Percentiles rank a stretch among this genome's conserved stretches.
Conservation (phyloP, 23 red algal species). For the Gracilaria domingensis region DNA sequence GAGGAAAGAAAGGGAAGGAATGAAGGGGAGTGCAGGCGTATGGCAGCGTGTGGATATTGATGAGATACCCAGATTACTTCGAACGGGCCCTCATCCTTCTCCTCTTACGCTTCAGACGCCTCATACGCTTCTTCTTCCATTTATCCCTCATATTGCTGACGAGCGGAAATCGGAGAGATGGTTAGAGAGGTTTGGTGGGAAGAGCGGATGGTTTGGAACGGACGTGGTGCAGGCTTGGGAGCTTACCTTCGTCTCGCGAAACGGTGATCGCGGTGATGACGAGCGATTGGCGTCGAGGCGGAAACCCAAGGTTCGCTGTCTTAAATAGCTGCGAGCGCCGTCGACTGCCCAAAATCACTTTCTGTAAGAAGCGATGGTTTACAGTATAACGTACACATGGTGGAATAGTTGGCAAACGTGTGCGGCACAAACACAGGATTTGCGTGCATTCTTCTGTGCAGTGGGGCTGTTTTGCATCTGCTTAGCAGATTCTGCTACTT, state of each 20-base stretch:
- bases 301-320: neutral
- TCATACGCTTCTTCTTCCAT: conserved; percentile 92
- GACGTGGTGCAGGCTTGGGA: neutral
- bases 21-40: neutral
- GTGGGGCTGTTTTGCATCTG: too few species aligned
- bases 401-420: too few species aligned
- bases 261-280: neutral
- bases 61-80: conserved; percentile 53
- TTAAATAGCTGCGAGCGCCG: neutral
- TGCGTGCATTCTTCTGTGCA: too few species aligned
- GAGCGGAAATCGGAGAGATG: too few species aligned
- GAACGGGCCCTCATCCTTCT: conserved; percentile 82
- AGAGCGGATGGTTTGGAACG: neutral
- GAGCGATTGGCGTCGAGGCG: neutral
- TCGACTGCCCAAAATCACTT: too few species aligned
- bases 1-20: neutral
- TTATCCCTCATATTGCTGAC: conserved; percentile 72
- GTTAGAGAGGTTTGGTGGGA: neutral
- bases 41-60: neutral
- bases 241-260: neutral
- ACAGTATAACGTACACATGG: too few species aligned
- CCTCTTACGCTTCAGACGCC: conserved; percentile 87
- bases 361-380: too few species aligned
- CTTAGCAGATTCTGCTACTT: too few species aligned
- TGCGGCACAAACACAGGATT: too few species aligned